A percentile compares a stretch with the other conserved stretches of the same genome.
Conservation (phyloP, 495 filamentous ascomycete species). For the Trichocladium uniseriatum region DNA sequence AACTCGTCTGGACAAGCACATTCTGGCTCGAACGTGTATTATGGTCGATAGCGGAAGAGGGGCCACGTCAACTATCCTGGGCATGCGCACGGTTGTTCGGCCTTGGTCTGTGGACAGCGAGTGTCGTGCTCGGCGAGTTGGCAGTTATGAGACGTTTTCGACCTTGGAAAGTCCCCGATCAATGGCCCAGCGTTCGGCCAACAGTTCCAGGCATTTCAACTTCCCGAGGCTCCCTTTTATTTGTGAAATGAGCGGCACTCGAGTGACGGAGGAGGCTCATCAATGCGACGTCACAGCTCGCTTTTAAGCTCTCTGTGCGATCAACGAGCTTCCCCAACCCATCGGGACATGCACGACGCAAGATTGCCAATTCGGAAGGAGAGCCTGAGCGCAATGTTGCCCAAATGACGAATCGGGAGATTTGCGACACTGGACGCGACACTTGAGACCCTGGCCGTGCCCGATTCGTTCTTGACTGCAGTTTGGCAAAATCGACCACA, state of each 20-base stretch:
- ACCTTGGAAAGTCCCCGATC: too few relatives aligned
- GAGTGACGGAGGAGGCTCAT: too few relatives aligned
- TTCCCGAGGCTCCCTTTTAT: too few relatives aligned
- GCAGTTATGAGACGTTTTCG: too few relatives aligned
- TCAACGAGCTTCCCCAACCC: constrained; percentile 7
- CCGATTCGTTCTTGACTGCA: neutral
- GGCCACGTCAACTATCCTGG: neutral
- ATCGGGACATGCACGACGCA: constrained; percentile 15
- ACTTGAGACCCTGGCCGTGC: constrained; percentile 18
- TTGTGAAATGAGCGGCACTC: too few relatives aligned
- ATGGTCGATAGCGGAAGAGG: neutral
- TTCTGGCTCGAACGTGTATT: constrained; percentile 10
- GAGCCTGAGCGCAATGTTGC: constrained; percentile 24
- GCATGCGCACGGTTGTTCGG: neutral
- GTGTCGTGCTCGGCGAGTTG: neutral
- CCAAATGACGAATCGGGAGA: constrained; percentile 17
- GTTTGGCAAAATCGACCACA: neutral
- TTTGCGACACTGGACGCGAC: constrained; percentile 22
- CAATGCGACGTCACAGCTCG: too few relatives aligned
- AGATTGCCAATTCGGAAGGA: constrained; percentile 17
- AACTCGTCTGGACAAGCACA: constrained; percentile 27
- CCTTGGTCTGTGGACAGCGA: neutral
- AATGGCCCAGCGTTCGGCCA: too few relatives aligned
- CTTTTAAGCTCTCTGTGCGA: too few relatives aligned
- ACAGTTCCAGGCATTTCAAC: too few relatives aligned